Evolutionary conservation across 2,329 filamentous ascomycete genomes (phyloP), one percentile per base, ranked within the genome.

Genomic region (Pseudogymnoascus sp.): DNA sequence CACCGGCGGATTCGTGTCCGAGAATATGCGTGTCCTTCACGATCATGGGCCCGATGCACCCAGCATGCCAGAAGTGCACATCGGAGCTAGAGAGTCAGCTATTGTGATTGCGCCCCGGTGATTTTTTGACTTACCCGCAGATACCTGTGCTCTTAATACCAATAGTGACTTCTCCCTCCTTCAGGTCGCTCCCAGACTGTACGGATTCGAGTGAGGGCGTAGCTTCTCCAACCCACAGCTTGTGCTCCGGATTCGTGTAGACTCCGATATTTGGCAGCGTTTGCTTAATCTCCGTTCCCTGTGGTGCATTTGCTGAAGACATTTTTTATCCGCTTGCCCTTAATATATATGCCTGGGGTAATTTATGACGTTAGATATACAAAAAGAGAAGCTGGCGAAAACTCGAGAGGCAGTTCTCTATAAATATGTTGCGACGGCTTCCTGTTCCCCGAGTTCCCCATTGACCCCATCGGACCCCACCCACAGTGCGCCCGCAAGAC

Each of bases 1-100:
- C 86, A 65, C 92, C 93, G 3, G 92, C 88, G 41, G 91, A 94
- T 78, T 97, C 93, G 79, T 97, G 93, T 67, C 93, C 93, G 17
- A 97, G 86, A 71, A 97, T 92, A 75, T 97, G 93, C 71, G 92
- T 88, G 71, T 83, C 89, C 67, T 83, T 83, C 57, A 97, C 93
- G 65, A 97, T 87, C 92, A 97, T 97, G 68, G 92, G 92, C 29
- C 93, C 93, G 72, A 97, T 97, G 78, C 89, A 90, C 67, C 93
- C 93, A 58, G 89, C 88, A 73, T 95, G 90, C 93, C 93, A 97
- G 80, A 97, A 97, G 78, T 97, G 93, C 62, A 97, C 87, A 75
- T 97, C 92, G 64, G 90, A 96, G 62, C 90, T 93, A 69, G 10
- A n/a, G 13, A 26, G 59, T 8, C 65, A 37, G 65, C 63, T 50